These are phyloP conservation scores for Fusarium sacchari DNA, from an alignment of 2,329 filamentous ascomycete species.

Conservation along the genomic window DNA sequence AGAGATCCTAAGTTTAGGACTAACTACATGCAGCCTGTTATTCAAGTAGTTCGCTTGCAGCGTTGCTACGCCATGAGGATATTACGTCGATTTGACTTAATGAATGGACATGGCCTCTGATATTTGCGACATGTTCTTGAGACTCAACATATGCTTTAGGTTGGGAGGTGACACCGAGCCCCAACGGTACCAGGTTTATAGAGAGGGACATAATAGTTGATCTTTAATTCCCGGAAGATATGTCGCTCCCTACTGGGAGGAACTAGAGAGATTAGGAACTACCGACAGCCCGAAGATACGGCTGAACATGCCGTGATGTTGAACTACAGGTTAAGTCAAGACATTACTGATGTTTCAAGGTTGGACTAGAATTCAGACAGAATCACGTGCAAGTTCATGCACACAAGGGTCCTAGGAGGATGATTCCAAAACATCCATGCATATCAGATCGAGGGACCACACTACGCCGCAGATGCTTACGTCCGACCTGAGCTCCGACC, in stretches of 20 bases:
- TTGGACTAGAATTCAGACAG: not conserved
- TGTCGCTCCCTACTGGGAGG: no score
- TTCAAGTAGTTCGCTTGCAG: no score
- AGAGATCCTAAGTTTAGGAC: not conserved
- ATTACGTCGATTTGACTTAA: not conserved
- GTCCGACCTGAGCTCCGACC: not conserved
- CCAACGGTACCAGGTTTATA: not conserved
- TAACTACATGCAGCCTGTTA: no score
- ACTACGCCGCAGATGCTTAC: not conserved
- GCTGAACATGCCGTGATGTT: not conserved
- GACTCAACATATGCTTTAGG: not conserved
- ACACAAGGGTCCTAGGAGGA: not conserved
- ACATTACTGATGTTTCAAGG: not conserved
- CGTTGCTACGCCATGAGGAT: not conserved
- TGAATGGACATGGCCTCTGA: not conserved
- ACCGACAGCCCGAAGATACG: not conserved
- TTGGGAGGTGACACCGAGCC: no score
- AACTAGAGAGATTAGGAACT: not conserved
- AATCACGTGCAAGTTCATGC: not conserved
- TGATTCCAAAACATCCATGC: conserved; percentile 2
- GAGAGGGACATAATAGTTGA: not conserved
- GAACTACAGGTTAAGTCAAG: not conserved
- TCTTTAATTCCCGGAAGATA: not conserved
- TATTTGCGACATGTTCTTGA: not conserved
- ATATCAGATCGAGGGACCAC: not conserved